Conservation (phyloP, 257 asterid species). For the Anisodus acutangulus region DNA sequence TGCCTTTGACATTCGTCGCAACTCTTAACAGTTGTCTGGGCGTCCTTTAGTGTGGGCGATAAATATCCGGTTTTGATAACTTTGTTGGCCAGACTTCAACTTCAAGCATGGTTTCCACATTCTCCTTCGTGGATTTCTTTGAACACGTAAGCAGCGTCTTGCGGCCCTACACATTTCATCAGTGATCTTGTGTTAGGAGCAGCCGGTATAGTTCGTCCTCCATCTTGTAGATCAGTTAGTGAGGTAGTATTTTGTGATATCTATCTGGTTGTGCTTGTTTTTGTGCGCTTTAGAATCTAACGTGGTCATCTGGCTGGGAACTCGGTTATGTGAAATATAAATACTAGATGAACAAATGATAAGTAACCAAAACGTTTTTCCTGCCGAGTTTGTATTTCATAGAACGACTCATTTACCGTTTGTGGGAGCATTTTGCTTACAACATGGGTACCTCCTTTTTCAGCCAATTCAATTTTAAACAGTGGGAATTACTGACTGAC, state of each 20-base stretch:
- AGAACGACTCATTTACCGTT: background rate
- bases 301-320: background rate
- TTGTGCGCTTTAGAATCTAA: background rate
- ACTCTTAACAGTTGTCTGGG: no score
- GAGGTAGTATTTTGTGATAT: constrained; percentile 9
- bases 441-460: background rate
- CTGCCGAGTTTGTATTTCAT: background rate
- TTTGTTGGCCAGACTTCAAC: no score
- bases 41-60: no score
- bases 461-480: constrained; percentile 8
- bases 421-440: background rate
- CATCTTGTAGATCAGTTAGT: background rate
- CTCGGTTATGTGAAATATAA: background rate
- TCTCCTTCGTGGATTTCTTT: no score
- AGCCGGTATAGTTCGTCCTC: no score
- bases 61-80: no score
- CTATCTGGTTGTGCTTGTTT: background rate
- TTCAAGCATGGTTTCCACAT: no score
- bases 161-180: no score
- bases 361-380: background rate
- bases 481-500: background rate
- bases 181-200: no score
- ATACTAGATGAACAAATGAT: background rate
- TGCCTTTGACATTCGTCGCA: no score
- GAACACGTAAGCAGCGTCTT: no score